Conservation (phyloP, 169 alveolate species). For the Eimeria zaria region DNA sequence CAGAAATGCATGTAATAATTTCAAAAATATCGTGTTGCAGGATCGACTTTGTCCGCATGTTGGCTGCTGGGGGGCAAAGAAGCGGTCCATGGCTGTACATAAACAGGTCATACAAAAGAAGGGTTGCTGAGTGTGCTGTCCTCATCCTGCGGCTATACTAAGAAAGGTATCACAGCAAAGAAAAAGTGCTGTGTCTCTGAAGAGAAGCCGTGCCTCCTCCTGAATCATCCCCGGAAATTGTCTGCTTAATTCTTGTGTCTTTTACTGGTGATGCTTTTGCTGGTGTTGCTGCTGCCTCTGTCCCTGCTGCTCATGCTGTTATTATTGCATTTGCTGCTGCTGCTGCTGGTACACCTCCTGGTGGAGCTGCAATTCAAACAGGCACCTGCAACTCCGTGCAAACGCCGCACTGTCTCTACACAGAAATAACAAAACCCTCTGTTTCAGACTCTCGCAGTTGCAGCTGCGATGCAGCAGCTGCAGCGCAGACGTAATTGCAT, state of each 20-base stretch:
- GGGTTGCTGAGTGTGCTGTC: background rate
- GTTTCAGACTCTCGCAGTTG: background rate
- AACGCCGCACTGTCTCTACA: background rate
- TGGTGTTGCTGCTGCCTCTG: background rate
- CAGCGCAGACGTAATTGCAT: background rate
- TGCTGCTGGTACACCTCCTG: background rate
- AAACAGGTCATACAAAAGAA: background rate
- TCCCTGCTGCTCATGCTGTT: background rate
- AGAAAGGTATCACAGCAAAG: too few species aligned
- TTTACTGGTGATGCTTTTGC: background rate
- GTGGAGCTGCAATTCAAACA: background rate
- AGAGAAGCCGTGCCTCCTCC: too few species aligned
- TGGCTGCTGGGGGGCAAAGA: background rate
- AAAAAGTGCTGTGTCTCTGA: too few species aligned
- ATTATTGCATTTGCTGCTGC: background rate
- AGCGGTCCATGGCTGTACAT: background rate
- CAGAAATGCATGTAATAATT: too few species aligned
- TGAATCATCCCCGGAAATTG: too few species aligned
- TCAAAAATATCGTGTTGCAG: background rate
- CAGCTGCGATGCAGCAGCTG: background rate
- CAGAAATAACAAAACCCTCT: background rate
- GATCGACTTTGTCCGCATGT: background rate
- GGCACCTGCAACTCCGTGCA: background rate
- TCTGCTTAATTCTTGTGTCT: background rate
- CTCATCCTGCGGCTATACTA: background rate